Conservation (phyloP, 192 early-diverging fungal genomes). For the Dispira simplex region DNA sequence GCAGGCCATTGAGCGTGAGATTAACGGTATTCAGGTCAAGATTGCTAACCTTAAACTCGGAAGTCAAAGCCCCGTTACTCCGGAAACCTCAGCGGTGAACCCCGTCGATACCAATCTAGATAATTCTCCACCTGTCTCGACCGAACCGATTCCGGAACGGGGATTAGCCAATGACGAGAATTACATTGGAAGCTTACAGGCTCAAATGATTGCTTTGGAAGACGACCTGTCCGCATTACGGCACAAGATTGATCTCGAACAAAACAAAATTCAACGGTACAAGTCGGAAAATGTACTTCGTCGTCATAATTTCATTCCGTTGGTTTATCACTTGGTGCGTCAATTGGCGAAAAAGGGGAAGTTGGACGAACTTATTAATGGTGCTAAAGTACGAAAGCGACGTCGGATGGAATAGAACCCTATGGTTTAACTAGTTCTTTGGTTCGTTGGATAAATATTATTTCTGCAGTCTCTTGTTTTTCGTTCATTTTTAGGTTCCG, state of each 20-base stretch:
- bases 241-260: constrained; percentile 37
- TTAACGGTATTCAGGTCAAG: background rate
- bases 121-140: background rate
- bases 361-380: constrained; percentile 29
- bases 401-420: background rate
- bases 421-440: too few species aligned
- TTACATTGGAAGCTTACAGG: constrained; percentile 10
- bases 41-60: background rate
- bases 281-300: constrained; percentile 48
- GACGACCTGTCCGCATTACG: constrained; percentile 31
- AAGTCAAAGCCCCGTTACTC: background rate
- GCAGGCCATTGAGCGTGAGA: constrained; percentile 20
- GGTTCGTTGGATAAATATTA: too few species aligned
- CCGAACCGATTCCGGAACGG: background rate
- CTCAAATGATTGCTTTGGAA: constrained; percentile 26
- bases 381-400: constrained; percentile 16
- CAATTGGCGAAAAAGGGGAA: constrained; percentile 38
- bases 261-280: constrained; percentile 41
- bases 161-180: background rate
- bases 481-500: too few species aligned
- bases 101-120: background rate
- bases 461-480: too few species aligned
- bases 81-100: background rate
- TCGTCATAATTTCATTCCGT: constrained; percentile 63
- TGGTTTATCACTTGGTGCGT: constrained; percentile 47